Evolutionary conservation across 345 rosid genomes (phyloP).

Genomic region (Brassica juncea): DNA sequence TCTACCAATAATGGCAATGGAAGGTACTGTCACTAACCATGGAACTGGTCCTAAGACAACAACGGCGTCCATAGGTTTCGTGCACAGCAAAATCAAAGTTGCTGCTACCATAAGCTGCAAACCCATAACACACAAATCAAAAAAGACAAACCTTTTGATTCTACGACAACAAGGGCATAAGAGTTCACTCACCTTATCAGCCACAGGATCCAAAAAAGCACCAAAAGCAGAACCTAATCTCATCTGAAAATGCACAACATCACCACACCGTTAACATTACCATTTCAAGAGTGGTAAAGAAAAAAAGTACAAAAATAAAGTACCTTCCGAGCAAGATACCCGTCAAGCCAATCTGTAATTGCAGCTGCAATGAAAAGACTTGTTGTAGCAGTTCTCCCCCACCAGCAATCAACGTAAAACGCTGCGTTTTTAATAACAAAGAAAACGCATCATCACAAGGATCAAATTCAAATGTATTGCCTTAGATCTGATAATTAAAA

Average conservation of each 20-base stretch:
- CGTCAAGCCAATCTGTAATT: slow-evolving; percentile 98
- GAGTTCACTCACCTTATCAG: slow-evolving; percentile 71
- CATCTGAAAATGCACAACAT: slow-evolving; percentile 66
- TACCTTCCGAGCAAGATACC: slow-evolving; percentile 95
- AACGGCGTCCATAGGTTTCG: slow-evolving; percentile 64
- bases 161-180: not conserved
- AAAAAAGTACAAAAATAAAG: not conserved
- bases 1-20: slow-evolving; percentile 90
- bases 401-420: slow-evolving; percentile 85
- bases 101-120: slow-evolving; percentile 99
- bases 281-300: not conserved
- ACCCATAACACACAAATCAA: slow-evolving; percentile 17
- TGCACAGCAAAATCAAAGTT: slow-evolving; percentile 81
- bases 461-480: slow-evolving; percentile 5
- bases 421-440: slow-evolving; percentile 48
- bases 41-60: slow-evolving; percentile 60
- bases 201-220: slow-evolving; percentile 98
- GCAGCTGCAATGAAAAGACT: slow-evolving; percentile 94
- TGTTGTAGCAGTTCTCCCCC: slow-evolving; percentile 91
- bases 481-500: not conserved
- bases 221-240: slow-evolving; percentile 83
- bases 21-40: slow-evolving; percentile 84
- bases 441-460: not conserved
- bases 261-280: slow-evolving; percentile 7
- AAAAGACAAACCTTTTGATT: not conserved